Evolutionary conservation across 495 filamentous ascomycete species (phyloP).

Genomic region (Xylaria venustula): DNA sequence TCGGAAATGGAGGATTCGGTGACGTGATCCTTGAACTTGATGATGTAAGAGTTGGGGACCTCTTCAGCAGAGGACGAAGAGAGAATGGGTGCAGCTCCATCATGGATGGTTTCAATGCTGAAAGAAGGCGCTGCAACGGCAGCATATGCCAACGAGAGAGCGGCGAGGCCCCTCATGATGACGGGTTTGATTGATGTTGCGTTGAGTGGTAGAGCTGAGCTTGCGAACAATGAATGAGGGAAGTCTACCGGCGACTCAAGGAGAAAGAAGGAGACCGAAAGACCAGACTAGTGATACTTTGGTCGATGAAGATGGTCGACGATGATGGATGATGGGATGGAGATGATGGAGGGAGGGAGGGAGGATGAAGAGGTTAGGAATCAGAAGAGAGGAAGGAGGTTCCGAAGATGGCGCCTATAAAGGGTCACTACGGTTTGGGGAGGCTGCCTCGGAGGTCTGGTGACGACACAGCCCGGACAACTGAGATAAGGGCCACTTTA

Average conservation of each 20-base stretch:
- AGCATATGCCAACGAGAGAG: slow-evolving; percentile 65
- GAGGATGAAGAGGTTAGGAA: slow-evolving; percentile 24
- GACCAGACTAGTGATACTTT: slow-evolving; percentile 31
- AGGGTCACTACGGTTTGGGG: slow-evolving; percentile 27
- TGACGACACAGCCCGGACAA: slow-evolving; percentile 31
- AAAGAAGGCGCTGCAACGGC: slow-evolving; percentile 74
- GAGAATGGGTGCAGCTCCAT: slow-evolving; percentile 83
- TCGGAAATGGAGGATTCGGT: slow-evolving; percentile 59
- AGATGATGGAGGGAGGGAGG: slow-evolving; percentile 47
- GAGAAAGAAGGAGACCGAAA: slow-evolving; percentile 24
- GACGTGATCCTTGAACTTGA: slow-evolving; percentile 98
- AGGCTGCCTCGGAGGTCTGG: slow-evolving; percentile 20
- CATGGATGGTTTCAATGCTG: slow-evolving; percentile 74
- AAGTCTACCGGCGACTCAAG: slow-evolving; percentile 44
- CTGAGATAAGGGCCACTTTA: too few species aligned
- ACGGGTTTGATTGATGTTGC: slow-evolving; percentile 10
- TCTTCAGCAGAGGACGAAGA: slow-evolving; percentile 70
- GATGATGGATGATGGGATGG: slow-evolving; percentile 28
- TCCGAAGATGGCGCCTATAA: slow-evolving; percentile 8
- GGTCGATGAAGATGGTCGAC: slow-evolving; percentile 22
- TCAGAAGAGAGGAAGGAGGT: slow-evolving; percentile 26
- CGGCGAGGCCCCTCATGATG: slow-evolving; percentile 73
- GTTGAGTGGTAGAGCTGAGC: slow-evolving; percentile 10
- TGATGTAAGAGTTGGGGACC: slow-evolving; percentile 90
- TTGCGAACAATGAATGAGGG: slow-evolving; percentile 30